Percentiles rank a stretch among this genome's conserved stretches.
phyloP scores from a whole-genome alignment of 2,329 filamentous ascomycete species.

The Diaporthe velutina region DNA sequence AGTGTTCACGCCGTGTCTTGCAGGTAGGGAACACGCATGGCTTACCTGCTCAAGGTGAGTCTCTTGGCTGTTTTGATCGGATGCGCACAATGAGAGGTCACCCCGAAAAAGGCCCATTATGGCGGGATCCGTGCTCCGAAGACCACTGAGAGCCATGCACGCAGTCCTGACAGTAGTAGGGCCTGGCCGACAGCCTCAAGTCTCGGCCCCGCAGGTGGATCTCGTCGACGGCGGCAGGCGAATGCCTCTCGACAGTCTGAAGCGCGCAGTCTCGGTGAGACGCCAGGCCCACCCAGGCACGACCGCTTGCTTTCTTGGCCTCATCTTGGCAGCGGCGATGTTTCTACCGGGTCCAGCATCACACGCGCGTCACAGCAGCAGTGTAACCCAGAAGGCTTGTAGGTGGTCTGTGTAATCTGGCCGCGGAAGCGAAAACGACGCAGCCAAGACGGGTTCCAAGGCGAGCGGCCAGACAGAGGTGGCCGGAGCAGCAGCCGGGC shows the following conservation, averaged over 20 bases:
- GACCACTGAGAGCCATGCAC: neutral
- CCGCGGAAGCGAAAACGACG: conserved; percentile 8
- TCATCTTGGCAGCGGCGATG: conserved; percentile 7
- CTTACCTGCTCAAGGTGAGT: neutral
- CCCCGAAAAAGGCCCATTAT: neutral
- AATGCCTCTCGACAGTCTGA: neutral
- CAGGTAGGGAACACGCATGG: neutral
- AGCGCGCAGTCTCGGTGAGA: conserved; percentile 14
- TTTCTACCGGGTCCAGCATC: neutral
- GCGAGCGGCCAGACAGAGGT: conserved; percentile 1
- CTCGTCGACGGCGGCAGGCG: no score
- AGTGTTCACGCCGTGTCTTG: neutral
- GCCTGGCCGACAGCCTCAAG: no score
- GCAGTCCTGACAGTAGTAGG: no score
- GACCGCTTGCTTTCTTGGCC: conserved; percentile 6
- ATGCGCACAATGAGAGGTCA: neutral
- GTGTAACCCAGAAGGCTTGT: neutral
- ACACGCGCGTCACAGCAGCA: conserved; percentile 3
- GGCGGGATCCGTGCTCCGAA: no score
- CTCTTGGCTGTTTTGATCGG: neutral
- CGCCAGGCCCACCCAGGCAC: conserved; percentile 14
- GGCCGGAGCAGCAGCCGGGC: neutral
- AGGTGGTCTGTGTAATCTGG: neutral
- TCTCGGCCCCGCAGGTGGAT: no score
- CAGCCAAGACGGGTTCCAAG: conserved; percentile 12